A percentile compares a stretch with the other conserved stretches of the same genome.
Conservation (phyloP, 2,329 filamentous ascomycete species). For the Talaromyces sp. region DNA sequence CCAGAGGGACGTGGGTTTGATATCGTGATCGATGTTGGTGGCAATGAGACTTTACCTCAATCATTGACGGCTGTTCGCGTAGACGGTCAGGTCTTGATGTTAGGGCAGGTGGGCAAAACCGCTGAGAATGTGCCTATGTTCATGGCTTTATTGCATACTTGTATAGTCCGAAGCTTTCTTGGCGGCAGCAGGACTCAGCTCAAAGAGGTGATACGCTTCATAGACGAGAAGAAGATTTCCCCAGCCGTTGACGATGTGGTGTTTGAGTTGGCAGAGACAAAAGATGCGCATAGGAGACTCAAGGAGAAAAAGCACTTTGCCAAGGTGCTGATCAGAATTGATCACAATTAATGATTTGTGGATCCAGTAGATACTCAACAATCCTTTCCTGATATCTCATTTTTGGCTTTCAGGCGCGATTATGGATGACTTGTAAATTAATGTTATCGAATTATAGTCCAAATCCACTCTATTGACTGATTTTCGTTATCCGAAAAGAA, state of each 20-base stretch:
- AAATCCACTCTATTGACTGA: too few species aligned
- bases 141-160: slow-evolving; percentile 25
- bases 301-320: slow-evolving; percentile 32
- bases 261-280: slow-evolving; percentile 32
- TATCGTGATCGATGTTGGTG: slow-evolving; percentile 41
- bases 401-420: too few species aligned
- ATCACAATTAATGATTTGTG: not conserved
- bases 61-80: slow-evolving; percentile 37
- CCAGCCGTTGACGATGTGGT: slow-evolving; percentile 31
- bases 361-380: not conserved
- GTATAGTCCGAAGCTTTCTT: slow-evolving; percentile 36
- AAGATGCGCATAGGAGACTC: slow-evolving; percentile 27
- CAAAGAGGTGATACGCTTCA: slow-evolving; percentile 33
- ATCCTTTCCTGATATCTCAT: not conserved
- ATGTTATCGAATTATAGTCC: not conserved
- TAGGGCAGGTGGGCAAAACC: slow-evolving; percentile 28
- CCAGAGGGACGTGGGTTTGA: slow-evolving; percentile 39
- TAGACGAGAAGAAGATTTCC: slow-evolving; percentile 26
- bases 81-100: slow-evolving; percentile 41
- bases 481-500: not conserved
- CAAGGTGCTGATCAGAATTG: slow-evolving; percentile 33
- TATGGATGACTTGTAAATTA: not conserved
- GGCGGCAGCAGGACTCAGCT: slow-evolving; percentile 36
- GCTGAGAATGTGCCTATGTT: slow-evolving; percentile 1
- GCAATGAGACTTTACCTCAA: slow-evolving; percentile 41